These are phyloP conservation scores for Endogone sp. DNA, from an alignment of 192 early-diverging fungal genomes.

Conservation along the genomic window DNA sequence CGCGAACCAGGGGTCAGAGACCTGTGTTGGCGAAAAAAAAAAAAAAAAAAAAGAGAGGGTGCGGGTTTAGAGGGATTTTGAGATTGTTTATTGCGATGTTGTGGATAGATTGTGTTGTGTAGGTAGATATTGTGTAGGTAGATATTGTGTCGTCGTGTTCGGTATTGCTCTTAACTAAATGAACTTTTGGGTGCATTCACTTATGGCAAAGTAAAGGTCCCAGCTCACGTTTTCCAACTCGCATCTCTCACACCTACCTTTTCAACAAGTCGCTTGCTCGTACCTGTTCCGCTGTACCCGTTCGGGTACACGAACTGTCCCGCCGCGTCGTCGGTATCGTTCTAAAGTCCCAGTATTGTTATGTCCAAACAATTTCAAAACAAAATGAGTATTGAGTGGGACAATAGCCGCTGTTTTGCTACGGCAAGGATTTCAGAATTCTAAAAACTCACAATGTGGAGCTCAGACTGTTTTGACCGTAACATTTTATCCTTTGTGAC, in stretches of 20 bases:
- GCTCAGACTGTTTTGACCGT: background rate
- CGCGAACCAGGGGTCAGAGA: background rate
- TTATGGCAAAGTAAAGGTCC: no score
- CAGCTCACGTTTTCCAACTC: no score
- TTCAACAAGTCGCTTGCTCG: background rate
- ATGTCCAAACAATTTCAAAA: no score
- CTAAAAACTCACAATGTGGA: background rate
- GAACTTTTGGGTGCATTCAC: no score
- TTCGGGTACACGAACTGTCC: background rate
- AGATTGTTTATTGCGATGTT: background rate
- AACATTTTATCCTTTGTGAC: background rate
- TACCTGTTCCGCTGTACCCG: background rate
- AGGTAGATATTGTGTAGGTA: no score
- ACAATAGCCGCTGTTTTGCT: background rate
- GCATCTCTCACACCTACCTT: no score
- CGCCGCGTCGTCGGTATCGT: background rate
- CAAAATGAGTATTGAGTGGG: background rate
- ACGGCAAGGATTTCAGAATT: background rate
- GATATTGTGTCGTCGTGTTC: no score
- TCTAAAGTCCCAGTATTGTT: background rate
- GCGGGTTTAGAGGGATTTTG: background rate
- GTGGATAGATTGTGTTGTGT: no score
- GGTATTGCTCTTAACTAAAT: background rate
- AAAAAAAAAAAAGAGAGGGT: background rate
- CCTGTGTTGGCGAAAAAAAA: background rate